These are phyloP conservation scores for Chrysanthemum lavandulifolium DNA, from an alignment of 129 eudicot genomes.

Conservation along the genomic window DNA sequence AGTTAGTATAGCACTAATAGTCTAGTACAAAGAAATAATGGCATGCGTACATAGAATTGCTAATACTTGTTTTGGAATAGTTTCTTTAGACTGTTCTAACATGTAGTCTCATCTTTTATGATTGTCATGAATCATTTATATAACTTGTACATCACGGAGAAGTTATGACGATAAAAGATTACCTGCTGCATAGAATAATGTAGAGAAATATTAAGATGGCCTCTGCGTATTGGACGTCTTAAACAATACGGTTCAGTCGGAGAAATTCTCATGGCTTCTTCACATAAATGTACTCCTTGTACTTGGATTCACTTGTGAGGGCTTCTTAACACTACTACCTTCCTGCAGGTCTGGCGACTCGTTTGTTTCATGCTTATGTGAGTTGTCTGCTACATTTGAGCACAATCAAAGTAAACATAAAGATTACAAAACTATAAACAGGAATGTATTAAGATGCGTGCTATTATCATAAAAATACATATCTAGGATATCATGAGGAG, in stretches of 20 bases:
- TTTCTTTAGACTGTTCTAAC: no score
- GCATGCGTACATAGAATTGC: no score
- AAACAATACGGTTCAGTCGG: conserved; percentile 92
- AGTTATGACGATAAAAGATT: conserved; percentile 10
- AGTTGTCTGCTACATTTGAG: conserved; percentile 44
- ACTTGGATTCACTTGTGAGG: conserved; percentile 46
- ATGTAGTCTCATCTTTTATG: neutral
- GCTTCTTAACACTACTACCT: conserved; percentile 36
- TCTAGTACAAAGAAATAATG: no score
- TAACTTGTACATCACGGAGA: neutral
- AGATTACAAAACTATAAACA: neutral
- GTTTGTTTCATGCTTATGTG: conserved; percentile 32
- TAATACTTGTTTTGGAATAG: no score
- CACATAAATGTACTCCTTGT: conserved; percentile 74
- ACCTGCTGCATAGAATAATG: conserved; percentile 94
- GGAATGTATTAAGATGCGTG: no score
- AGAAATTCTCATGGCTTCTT: conserved; percentile 88
- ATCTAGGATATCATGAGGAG: no score
- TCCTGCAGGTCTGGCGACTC: conserved; percentile 43
- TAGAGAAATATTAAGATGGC: conserved; percentile 89
- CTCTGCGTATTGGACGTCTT: conserved; percentile 95
- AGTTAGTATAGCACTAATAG: no score
- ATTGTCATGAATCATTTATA: neutral
- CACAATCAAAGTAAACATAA: conserved; percentile 7
- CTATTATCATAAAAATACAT: neutral